Evolutionary conservation across 371 early-diverging fungal genomes (phyloP).

Genomic region (Mucor plumbeus): DNA sequence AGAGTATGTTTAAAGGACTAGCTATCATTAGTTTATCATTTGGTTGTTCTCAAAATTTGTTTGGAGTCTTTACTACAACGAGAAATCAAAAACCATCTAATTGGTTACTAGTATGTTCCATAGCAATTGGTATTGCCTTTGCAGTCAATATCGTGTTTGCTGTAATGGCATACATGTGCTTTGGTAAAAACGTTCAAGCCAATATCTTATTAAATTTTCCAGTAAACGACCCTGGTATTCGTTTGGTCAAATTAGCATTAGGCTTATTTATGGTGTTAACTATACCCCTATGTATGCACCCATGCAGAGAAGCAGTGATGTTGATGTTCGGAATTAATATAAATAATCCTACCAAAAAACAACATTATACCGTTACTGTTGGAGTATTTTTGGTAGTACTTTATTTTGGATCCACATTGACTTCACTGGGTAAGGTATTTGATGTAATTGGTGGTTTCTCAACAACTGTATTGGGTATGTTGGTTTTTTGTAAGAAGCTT

Average conservation of each 20-base stretch:
- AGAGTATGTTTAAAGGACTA: conserved; percentile 36
- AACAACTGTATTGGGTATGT: conserved; percentile 47
- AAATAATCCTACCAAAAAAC: conserved; percentile 39
- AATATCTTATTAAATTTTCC: conserved; percentile 63
- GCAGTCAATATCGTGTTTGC: conserved; percentile 58
- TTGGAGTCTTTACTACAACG: conserved; percentile 50
- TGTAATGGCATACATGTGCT: conserved; percentile 54
- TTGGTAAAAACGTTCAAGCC: conserved; percentile 54
- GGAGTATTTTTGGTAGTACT: conserved; percentile 44
- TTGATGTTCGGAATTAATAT: conserved; percentile 39
- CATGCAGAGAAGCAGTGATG: conserved; percentile 58
- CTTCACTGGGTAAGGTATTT: conserved; percentile 55
- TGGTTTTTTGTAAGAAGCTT: background rate
- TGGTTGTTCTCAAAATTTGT: conserved; percentile 54
- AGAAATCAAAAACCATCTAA: conserved; percentile 39
- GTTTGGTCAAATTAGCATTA: conserved; percentile 49
- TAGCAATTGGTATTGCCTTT: conserved; percentile 48
- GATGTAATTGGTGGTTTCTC: conserved; percentile 63
- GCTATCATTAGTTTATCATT: conserved; percentile 6
- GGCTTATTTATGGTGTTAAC: conserved; percentile 57
- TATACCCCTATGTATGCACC: conserved; percentile 53
- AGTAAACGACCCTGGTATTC: conserved; percentile 48
- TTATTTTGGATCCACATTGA: conserved; percentile 48
- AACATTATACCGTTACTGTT: conserved; percentile 48
- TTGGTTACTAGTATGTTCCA: conserved; percentile 46